A percentile compares a stretch with the other conserved stretches of the same genome.
These are phyloP conservation scores for Auricularia auricula-judae DNA, from an alignment of 768 basidiomycete species.

Conservation along the genomic window DNA sequence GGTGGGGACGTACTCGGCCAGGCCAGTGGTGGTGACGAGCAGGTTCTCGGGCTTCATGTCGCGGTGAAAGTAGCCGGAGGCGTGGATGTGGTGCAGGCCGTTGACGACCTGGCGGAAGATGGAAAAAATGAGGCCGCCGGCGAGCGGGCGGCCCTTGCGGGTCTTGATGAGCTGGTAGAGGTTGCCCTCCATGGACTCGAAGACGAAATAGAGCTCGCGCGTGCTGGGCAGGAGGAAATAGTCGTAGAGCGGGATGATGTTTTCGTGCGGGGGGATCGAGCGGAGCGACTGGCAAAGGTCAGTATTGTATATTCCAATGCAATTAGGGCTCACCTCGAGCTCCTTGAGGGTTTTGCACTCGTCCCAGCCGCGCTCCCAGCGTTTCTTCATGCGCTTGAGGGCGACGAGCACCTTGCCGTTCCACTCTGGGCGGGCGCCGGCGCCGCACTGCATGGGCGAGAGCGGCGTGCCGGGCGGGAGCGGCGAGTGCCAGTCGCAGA, in stretches of 20 bases:
- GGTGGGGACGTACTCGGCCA: conserved; percentile 80
- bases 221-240: conserved; percentile 94
- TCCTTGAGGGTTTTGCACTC: conserved; percentile 94
- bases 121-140: conserved; percentile 91
- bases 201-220: conserved; percentile 97
- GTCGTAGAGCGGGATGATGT: conserved; percentile 98
- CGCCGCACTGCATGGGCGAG: conserved; percentile 93
- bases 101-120: conserved; percentile 88
- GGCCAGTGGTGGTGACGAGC: conserved; percentile 92
- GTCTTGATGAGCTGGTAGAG: conserved; percentile 98
- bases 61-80: conserved; percentile 91
- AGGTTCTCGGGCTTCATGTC: conserved; percentile 99
- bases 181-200: conserved; percentile 99
- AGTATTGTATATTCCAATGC: conserved; percentile 9
- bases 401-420: conserved; percentile 89
- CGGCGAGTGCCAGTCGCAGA: conserved; percentile 98
- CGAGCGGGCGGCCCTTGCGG: conserved; percentile 86
- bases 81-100: conserved; percentile 88
- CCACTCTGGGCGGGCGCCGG: conserved; percentile 89
- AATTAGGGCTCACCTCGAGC: conserved; percentile 58
- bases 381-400: conserved; percentile 96
- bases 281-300: conserved; percentile 64
- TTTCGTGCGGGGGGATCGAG: conserved; percentile 87
- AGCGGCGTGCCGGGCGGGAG: conserved; percentile 83
- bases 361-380: conserved; percentile 97